Evolutionary conservation across 2,329 filamentous ascomycete genomes (phyloP).

Genomic region (Colletotrichum acutatum): DNA sequence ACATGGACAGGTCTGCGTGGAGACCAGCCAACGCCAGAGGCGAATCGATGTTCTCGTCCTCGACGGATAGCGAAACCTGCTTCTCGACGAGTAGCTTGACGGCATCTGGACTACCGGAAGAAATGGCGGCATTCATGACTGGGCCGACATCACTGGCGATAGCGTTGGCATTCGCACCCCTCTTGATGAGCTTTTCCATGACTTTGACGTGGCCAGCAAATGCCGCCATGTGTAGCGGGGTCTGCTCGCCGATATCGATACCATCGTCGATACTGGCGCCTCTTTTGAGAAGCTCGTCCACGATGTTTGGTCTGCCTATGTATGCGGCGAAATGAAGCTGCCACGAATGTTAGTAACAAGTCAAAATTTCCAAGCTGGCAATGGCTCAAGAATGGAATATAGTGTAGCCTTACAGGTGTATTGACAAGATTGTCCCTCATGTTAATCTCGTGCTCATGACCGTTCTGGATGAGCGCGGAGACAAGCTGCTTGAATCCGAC

Average conservation of each 20-base stretch:
- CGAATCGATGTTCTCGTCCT: slow-evolving; percentile 42
- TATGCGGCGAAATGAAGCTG: slow-evolving; percentile 45
- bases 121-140: slow-evolving; percentile 54
- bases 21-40: slow-evolving; percentile 52
- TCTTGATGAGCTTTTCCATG: slow-evolving; percentile 51
- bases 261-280: slow-evolving; percentile 48
- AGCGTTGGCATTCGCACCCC: slow-evolving; percentile 51
- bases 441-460: slow-evolving; percentile 48
- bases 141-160: slow-evolving; percentile 41
- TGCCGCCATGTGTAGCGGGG: slow-evolving; percentile 53
- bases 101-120: slow-evolving; percentile 52
- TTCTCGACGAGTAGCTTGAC: slow-evolving; percentile 52
- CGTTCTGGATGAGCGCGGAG: slow-evolving; percentile 49
- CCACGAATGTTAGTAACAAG: neutral
- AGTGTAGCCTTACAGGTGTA: slow-evolving; percentile 45
- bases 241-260: slow-evolving; percentile 44
- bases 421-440: slow-evolving; percentile 44
- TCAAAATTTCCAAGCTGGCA: neutral
- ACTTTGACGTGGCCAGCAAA: slow-evolving; percentile 50
- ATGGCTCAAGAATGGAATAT: neutral
- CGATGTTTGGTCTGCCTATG: slow-evolving; percentile 48
- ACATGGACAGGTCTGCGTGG: slow-evolving; percentile 52
- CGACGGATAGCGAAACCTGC: slow-evolving; percentile 48
- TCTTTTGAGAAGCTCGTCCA: slow-evolving; percentile 48
- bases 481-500: slow-evolving; percentile 53